These are phyloP conservation scores for Pachyrhizus erosus DNA, from an alignment of 306 rosid species.

Conservation along the genomic window DNA sequence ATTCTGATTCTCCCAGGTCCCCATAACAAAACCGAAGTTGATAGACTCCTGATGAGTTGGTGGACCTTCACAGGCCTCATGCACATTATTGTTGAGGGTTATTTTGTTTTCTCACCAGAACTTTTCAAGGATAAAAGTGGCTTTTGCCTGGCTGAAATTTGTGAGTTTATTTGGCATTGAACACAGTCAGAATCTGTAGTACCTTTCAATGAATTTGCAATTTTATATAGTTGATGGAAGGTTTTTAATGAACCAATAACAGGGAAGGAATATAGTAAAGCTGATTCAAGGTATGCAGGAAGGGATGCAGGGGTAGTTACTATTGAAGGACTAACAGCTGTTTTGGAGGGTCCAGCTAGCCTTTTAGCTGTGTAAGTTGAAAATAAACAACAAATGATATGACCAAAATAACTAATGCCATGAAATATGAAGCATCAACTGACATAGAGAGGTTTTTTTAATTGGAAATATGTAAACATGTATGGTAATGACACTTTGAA, in stretches of 20 bases:
- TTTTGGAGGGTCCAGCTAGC: slow-evolving; percentile 85
- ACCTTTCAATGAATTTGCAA: not conserved
- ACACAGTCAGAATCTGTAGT: not conserved
- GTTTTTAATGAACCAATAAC: too few species aligned
- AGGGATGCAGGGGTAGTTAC: slow-evolving; percentile 74
- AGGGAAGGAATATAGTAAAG: slow-evolving; percentile 98
- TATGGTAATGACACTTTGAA: too few species aligned
- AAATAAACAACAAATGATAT: not conserved
- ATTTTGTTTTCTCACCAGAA: slow-evolving; percentile 78
- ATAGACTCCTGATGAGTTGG: slow-evolving; percentile 87
- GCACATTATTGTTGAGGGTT: slow-evolving; percentile 82
- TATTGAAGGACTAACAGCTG: slow-evolving; percentile 76
- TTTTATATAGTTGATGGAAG: slow-evolving; percentile 1
- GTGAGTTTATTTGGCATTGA: slow-evolving; percentile 52
- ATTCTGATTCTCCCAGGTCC: slow-evolving; percentile 55
- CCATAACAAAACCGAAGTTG: slow-evolving; percentile 59
- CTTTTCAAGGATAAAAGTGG: slow-evolving; percentile 77
- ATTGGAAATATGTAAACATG: too few species aligned
- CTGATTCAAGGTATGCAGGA: slow-evolving; percentile 87
- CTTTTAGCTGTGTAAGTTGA: slow-evolving; percentile 80
- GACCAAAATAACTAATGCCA: not conserved
- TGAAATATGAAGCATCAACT: not conserved
- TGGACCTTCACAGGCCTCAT: slow-evolving; percentile 94
- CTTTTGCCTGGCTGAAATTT: slow-evolving; percentile 80
- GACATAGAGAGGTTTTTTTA: too few species aligned